Evolutionary conservation across 1,284 basidiomycete genomes (phyloP).

Genomic region (Leucoagaricus sp.): DNA sequence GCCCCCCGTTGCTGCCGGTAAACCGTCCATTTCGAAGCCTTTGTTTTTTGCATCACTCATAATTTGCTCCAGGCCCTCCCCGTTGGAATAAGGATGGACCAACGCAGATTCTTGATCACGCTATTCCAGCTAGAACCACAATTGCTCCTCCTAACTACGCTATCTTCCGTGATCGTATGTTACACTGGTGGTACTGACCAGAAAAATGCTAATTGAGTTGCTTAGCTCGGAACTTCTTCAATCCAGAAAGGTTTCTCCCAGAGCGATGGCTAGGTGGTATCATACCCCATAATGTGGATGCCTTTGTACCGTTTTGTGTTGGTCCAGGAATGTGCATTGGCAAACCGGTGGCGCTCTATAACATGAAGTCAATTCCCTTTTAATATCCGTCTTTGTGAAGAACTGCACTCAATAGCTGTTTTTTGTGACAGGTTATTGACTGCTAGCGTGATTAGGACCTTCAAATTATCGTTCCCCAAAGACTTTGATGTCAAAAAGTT

Average conservation of each 20-base stretch:
- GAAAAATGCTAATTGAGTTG: neutral
- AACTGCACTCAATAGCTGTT: neutral
- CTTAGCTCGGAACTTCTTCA: conserved; percentile 21
- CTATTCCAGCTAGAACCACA: conserved; percentile 17
- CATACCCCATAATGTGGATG: conserved; percentile 15
- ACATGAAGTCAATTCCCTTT: conserved; percentile 25
- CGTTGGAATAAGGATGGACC: conserved; percentile 16
- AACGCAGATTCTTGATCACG: conserved; percentile 15
- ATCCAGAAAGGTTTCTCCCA: conserved; percentile 22
- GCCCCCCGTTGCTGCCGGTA: conserved; percentile 10
- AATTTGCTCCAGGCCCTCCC: conserved; percentile 13
- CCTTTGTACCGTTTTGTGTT: conserved; percentile 22
- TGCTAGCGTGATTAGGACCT: conserved; percentile 17
- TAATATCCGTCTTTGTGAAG: neutral
- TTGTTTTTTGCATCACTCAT: neutral
- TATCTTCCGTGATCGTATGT: conserved; percentile 22
- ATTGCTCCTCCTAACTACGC: conserved; percentile 19
- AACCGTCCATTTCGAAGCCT: neutral
- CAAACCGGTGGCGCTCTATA: conserved; percentile 25
- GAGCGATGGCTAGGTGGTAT: conserved; percentile 21
- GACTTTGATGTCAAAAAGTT: conserved; percentile 22
- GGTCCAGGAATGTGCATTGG: conserved; percentile 25
- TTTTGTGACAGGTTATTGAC: conserved; percentile 19
- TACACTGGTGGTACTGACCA: neutral
- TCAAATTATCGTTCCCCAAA: conserved; percentile 19